Base-by-base conservation (phyloP, 1,284 basidiomycete species). In the Amylostereum areolatum region DNA sequence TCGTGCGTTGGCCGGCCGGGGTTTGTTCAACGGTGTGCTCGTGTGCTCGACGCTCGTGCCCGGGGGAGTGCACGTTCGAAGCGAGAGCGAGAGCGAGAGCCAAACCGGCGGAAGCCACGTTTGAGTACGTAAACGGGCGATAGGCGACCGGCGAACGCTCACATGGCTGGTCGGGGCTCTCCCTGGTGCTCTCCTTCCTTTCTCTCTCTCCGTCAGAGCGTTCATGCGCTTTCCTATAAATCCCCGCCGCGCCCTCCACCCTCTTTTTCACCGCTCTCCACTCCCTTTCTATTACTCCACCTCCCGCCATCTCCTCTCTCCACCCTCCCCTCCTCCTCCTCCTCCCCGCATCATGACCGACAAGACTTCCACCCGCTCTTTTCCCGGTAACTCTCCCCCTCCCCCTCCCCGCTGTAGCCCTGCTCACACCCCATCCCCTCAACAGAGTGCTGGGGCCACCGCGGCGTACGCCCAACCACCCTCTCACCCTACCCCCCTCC, bases 391-490 rank as follows among this genome's bases (percentile, higher is more conserved):
- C 50, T 27, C 31, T 48, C 32, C 18, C 40, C 35, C 34, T 32
- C 46, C 27, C 25, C 25, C 42, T n/a, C 34, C 45, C 11, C 45
- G 35, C 40, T 34, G 24, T 31, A 6, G 24, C 37, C 40, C 30
- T 31, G 35, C 34, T 31, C 5, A 28, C 29, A 46, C 49, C 45
- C 36, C 43, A 31, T 47, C 33, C 24, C 29, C 35, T 37, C 11
- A 25, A 12, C 42, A 57, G 89, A 92, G 59, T 95, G 93, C 66
- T 96, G 92, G 92, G 93, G 93, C 54, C 93, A 97, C 66, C 86
- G 93, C 54, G 93, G 93, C 50, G 93, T 94, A 68, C 66, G 89
- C 77, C 25, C 39, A 49, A 31, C 39, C 47, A 53, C 29, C 37
- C 28, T 44, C 47, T 43, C 45, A 45, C 49, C 45, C 18, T n/a